Evolutionary conservation across 345 rosid genomes (phyloP).

Genomic region (Salix caprea): DNA sequence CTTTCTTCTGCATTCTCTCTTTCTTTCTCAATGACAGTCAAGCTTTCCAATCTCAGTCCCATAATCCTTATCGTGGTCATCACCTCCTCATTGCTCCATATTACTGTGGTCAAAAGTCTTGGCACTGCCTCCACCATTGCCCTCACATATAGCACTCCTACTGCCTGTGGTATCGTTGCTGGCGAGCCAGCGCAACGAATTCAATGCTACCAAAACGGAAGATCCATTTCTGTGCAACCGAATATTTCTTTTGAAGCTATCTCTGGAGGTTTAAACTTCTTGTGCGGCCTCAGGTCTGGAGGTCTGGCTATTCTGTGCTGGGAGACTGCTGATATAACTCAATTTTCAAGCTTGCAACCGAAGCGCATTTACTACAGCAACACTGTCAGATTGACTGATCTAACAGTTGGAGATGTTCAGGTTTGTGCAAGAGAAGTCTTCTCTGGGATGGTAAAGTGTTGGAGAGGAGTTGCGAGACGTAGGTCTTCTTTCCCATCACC

Average conservation of each 20-base stretch:
- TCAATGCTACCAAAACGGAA: constrained; percentile 43
- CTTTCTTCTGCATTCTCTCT: background rate
- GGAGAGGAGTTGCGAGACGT: constrained; percentile 39
- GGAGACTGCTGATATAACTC: constrained; percentile 26
- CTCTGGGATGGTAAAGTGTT: constrained; percentile 42
- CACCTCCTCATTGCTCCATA: background rate
- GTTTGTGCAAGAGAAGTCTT: constrained; percentile 49
- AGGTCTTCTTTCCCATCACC: constrained; percentile 35
- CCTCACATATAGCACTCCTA: constrained; percentile 25
- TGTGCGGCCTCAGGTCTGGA: constrained; percentile 51
- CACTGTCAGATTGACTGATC: constrained; percentile 28
- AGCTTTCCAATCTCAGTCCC: background rate
- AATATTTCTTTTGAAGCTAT: constrained; percentile 46
- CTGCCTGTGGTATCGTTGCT: constrained; percentile 47
- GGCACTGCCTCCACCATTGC: constrained; percentile 50
- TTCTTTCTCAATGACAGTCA: constrained; percentile 19
- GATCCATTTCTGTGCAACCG: constrained; percentile 22
- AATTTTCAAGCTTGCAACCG: constrained; percentile 15
- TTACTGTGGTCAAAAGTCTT: constrained; percentile 24
- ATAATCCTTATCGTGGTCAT: constrained; percentile 2
- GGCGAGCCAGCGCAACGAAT: constrained; percentile 37
- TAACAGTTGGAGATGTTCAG: constrained; percentile 49
- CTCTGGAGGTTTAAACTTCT: constrained; percentile 46
- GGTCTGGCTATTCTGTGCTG: constrained; percentile 48
- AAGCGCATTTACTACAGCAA: constrained; percentile 36